These are phyloP conservation scores for Calonectria crousiana DNA, from an alignment of 2,329 filamentous ascomycete species.

Conservation along the genomic window DNA sequence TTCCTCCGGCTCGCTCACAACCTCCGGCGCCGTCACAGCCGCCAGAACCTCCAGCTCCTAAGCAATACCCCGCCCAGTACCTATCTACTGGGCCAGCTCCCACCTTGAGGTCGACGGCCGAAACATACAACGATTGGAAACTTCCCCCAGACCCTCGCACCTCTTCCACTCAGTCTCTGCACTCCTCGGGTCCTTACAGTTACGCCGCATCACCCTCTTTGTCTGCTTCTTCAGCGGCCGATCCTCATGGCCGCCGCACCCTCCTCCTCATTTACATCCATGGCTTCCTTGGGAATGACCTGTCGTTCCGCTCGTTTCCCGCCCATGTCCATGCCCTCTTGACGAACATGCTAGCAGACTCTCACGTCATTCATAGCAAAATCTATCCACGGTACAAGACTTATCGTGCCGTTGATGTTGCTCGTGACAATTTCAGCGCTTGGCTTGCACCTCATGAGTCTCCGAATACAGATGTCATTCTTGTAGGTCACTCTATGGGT, in stretches of 20 bases:
- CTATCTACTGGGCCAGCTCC: not conserved
- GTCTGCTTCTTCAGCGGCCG: conserved; percentile 35
- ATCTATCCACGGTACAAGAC: conserved; percentile 86
- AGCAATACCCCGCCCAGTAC: not conserved
- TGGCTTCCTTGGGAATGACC: conserved; percentile 90
- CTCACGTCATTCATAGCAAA: conserved; percentile 87
- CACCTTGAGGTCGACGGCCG: conserved; percentile 1
- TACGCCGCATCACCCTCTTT: conserved; percentile 47
- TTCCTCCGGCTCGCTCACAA: conserved; percentile 19
- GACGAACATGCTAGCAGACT: conserved; percentile 73
- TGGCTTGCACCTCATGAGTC: conserved; percentile 87
- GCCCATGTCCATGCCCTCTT: conserved; percentile 86
- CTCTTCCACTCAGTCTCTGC: conserved; percentile 62
- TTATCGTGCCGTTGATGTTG: conserved; percentile 77
- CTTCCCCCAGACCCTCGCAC: conserved; percentile 57
- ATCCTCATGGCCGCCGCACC: conserved; percentile 56
- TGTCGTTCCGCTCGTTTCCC: conserved; percentile 89
- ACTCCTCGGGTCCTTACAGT: conserved; percentile 38
- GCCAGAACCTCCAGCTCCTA: conserved; percentile 22
- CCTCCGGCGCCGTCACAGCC: conserved; percentile 32
- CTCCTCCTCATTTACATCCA: conserved; percentile 88
- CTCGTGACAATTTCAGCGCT: conserved; percentile 83
- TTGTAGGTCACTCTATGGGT: conserved; percentile 92
- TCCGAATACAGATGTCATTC: conserved; percentile 79
- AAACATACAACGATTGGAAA: conserved; percentile 22